Percentiles rank a stretch among this genome's conserved stretches.
phyloP scores from a whole-genome alignment of 495 filamentous ascomycete species.

The Podospora conica region DNA sequence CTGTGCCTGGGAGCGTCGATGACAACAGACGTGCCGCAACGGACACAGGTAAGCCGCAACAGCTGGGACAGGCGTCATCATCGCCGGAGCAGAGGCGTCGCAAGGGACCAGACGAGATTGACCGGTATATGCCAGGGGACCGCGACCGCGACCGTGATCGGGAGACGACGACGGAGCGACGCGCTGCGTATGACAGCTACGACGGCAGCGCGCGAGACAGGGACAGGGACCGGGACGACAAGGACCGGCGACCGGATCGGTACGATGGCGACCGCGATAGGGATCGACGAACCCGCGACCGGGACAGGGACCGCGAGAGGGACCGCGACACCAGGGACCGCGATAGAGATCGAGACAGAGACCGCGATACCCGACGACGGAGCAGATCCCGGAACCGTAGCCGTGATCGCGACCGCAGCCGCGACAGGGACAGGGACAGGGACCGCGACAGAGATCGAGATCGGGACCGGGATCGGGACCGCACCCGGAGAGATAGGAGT shows the following conservation, averaged over 20 bases:
- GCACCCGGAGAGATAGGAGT: conserved; percentile 15
- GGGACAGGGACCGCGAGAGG: conserved; percentile 14
- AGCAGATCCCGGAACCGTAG: conserved; percentile 14
- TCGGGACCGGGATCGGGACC: conserved; percentile 15
- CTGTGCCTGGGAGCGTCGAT: conserved; percentile 42
- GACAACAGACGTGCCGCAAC: neutral
- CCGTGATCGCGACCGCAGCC: conserved; percentile 12
- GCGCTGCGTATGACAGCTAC: conserved; percentile 11
- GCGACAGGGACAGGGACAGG: conserved; percentile 21
- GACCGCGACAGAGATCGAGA: conserved; percentile 9
- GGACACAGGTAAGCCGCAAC: neutral
- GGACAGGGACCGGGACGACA: conserved; percentile 24
- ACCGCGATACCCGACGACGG: conserved; percentile 10
- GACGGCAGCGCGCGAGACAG: conserved; percentile 13
- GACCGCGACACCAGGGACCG: conserved; percentile 17
- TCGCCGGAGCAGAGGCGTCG: conserved; percentile 43
- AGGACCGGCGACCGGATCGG: conserved; percentile 1
- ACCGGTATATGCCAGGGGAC: conserved; percentile 38
- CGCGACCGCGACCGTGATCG: conserved; percentile 23
- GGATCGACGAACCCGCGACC: conserved; percentile 14
- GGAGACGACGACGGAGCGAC: conserved; percentile 21
- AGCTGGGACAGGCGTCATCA: conserved; percentile 31
- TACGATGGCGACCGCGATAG: conserved; percentile 10
- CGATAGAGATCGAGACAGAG: conserved; percentile 16
- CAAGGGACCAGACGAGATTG: conserved; percentile 37